phyloP scores from a whole-genome alignment of 176 grass and related monocot genomes.

The Rhynchospora tenuis region DNA sequence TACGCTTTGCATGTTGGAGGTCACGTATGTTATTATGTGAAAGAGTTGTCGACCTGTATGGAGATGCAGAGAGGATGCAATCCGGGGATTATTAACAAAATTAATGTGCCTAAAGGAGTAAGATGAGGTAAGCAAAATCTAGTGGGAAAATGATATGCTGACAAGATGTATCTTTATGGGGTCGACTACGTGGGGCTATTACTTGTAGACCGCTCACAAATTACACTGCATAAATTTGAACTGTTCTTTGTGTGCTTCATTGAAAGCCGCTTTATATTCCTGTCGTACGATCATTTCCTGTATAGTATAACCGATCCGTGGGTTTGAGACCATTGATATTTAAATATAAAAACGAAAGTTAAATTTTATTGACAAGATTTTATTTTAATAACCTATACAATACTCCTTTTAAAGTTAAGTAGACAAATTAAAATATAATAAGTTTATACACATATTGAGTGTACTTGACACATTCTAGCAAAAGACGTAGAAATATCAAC shows the following conservation, averaged over 20 bases:
- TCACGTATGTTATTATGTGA: too few relatives aligned
- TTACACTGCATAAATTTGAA: not conserved
- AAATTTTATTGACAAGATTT: too few relatives aligned
- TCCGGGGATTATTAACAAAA: not conserved
- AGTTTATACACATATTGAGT: too few relatives aligned
- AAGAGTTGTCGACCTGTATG: not conserved
- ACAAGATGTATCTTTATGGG: constrained; percentile 36
- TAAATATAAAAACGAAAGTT: too few relatives aligned
- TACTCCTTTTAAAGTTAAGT: too few relatives aligned
- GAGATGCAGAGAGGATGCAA: not conserved
- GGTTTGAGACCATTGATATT: not conserved
- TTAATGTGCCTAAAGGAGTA: not conserved
- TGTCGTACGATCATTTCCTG: not conserved
- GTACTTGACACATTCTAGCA: too few relatives aligned
- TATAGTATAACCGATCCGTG: not conserved
- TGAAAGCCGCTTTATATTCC: constrained; percentile 1
- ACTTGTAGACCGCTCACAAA: not conserved
- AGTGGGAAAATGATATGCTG: constrained; percentile 39
- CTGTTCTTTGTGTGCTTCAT: not conserved
- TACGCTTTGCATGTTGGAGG: too few relatives aligned
- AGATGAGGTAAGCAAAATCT: constrained; percentile 58
- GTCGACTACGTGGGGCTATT: constrained; percentile 15
- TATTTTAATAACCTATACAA: too few relatives aligned
- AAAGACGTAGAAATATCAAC: too few relatives aligned
- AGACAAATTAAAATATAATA: too few relatives aligned